Evolutionary conservation across 2,329 filamentous ascomycete species (phyloP).

Genomic region (Pseudogymnoascus sp.): DNA sequence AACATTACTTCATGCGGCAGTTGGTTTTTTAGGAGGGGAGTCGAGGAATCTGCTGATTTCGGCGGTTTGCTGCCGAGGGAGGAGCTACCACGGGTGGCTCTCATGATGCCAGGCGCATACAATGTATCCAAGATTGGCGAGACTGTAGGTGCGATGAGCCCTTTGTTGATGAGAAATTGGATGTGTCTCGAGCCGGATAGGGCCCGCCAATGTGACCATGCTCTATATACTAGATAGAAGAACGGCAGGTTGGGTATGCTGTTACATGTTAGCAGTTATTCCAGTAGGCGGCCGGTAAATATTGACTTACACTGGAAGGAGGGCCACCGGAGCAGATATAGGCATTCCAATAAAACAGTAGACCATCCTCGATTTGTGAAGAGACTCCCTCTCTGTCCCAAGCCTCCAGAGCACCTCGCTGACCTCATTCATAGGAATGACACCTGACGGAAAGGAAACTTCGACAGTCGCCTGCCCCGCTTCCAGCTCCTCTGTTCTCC

Average conservation of each 20-base stretch:
- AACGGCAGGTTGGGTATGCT: constrained; percentile 92
- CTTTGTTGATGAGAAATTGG: constrained; percentile 69
- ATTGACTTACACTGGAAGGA: constrained; percentile 72
- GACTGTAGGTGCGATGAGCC: constrained; percentile 59
- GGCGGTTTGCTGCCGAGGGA: not conserved
- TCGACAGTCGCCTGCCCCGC: constrained; percentile 59
- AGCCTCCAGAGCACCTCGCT: constrained; percentile 59
- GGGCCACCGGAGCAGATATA: constrained; percentile 70
- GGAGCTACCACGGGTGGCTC: constrained; percentile 6
- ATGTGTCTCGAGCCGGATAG: constrained; percentile 78
- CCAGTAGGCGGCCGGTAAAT: not conserved
- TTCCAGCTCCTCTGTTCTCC: constrained; percentile 57
- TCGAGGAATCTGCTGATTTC: not conserved
- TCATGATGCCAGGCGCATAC: constrained; percentile 43
- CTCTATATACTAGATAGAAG: constrained; percentile 88
- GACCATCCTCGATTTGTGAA: constrained; percentile 70
- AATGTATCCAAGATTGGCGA: constrained; percentile 66
- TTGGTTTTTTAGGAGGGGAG: constrained; percentile 23
- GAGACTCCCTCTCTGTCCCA: constrained; percentile 69
- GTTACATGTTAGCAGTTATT: constrained; percentile 13
- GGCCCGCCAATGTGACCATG: constrained; percentile 88
- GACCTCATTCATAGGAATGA: constrained; percentile 60
- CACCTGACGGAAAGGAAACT: constrained; percentile 66
- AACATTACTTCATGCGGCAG: constrained; percentile 33
- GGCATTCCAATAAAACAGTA: constrained; percentile 82